These are phyloP conservation scores for Sedum album DNA, from an alignment of 164 flowering plant species.

Conservation along the genomic window DNA sequence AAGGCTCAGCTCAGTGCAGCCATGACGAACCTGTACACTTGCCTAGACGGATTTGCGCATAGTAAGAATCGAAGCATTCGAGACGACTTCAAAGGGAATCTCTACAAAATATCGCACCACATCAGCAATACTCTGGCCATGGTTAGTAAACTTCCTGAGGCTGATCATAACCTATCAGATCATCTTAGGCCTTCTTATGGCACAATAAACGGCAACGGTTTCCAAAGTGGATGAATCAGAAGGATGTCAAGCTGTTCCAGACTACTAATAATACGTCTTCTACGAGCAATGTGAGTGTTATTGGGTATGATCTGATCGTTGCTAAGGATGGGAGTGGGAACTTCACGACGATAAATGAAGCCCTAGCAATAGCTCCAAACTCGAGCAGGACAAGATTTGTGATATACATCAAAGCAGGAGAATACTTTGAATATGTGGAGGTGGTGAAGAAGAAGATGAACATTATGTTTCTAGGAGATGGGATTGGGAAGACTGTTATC, in stretches of 20 bases:
- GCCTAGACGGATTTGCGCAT: constrained; percentile 73
- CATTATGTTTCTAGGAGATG: constrained; percentile 85
- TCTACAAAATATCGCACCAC: constrained; percentile 36
- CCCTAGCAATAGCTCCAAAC: constrained; percentile 70
- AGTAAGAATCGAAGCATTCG: constrained; percentile 23
- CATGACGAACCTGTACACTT: constrained; percentile 79
- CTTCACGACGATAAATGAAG: constrained; percentile 61
- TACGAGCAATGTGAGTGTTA: not conserved
- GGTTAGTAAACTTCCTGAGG: constrained; percentile 42
- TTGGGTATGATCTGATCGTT: constrained; percentile 37
- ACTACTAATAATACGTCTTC: too few relatives aligned
- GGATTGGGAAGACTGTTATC: constrained; percentile 72
- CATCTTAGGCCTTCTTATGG: not conserved
- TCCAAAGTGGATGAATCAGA: constrained; percentile 54
- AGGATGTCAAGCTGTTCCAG: constrained; percentile 47
- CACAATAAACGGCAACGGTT: constrained; percentile 31
- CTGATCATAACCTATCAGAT: not conserved
- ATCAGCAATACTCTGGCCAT: constrained; percentile 69
- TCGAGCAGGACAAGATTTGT: constrained; percentile 49
- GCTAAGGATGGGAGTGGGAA: constrained; percentile 91
- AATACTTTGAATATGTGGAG: constrained; percentile 73
- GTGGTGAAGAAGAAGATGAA: constrained; percentile 48
- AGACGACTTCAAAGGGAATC: constrained; percentile 20
- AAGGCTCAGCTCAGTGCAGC: constrained; percentile 68
- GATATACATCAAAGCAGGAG: constrained; percentile 77